A percentile compares a stretch with the other conserved stretches of the same genome.
phyloP scores from a whole-genome alignment of 257 asterid species.

The Nicotiana paniculata region DNA sequence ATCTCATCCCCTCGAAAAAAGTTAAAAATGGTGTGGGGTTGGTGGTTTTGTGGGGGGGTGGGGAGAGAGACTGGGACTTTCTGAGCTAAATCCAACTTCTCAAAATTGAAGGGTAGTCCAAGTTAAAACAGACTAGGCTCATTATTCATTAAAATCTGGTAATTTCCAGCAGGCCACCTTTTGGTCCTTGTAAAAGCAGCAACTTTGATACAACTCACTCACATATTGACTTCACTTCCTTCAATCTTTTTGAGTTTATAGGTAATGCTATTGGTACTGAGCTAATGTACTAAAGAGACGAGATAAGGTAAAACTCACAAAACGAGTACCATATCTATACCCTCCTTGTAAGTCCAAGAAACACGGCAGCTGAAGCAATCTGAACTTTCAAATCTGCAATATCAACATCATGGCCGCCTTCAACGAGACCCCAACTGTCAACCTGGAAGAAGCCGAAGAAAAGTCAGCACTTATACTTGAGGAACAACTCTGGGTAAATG shows the following conservation, averaged over 20 bases:
- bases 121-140: background rate
- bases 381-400: slow-evolving; percentile 90
- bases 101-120: background rate
- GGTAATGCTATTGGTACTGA: background rate
- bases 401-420: slow-evolving; percentile 99
- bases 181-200: background rate
- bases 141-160: background rate
- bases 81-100: background rate
- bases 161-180: background rate
- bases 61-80: background rate
- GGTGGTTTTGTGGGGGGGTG: no score
- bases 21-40: no score
- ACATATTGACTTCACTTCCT: background rate
- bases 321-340: slow-evolving; percentile 15
- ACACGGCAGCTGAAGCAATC: slow-evolving; percentile 74
- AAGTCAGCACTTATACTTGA: background rate
- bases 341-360: slow-evolving; percentile 72
- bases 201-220: background rate
- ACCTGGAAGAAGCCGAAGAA: slow-evolving; percentile 19
- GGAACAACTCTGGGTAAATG: background rate
- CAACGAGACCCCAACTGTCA: slow-evolving; percentile 85
- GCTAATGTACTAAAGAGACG: background rate
- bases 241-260: background rate
- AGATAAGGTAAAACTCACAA: background rate
- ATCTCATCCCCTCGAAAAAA: background rate